Conservation (phyloP, 2,329 filamentous ascomycete species). For the Ophiosphaerella herpotricha region DNA sequence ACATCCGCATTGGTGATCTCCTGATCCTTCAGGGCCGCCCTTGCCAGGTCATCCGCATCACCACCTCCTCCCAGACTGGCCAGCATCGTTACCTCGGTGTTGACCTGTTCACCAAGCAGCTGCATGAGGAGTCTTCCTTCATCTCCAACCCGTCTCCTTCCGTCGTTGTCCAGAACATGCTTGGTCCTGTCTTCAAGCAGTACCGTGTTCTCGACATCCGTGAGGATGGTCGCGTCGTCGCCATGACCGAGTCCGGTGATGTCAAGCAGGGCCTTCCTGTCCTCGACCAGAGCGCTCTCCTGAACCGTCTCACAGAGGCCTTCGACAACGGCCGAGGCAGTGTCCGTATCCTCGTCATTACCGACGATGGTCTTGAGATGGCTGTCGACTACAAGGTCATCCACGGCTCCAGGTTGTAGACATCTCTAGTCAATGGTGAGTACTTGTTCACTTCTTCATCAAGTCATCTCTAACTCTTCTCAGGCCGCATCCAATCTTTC, state of each 20-base stretch:
- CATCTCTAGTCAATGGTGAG: conserved; percentile 38
- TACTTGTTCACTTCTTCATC: background rate
- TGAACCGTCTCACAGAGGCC: conserved; percentile 75
- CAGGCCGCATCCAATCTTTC: conserved; percentile 36
- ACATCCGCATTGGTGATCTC: conserved; percentile 98
- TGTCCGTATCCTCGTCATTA: conserved; percentile 94
- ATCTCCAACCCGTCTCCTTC: conserved; percentile 96
- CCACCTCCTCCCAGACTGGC: conserved; percentile 93
- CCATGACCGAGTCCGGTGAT: conserved; percentile 98
- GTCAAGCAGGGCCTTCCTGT: conserved; percentile 95
- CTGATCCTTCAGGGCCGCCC: conserved; percentile 98
- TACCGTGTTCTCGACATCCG: conserved; percentile 98
- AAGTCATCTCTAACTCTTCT: conserved; percentile 15
- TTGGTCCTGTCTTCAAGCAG: conserved; percentile 99
- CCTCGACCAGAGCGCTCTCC: conserved; percentile 92
- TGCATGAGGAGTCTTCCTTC: conserved; percentile 98
- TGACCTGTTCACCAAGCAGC: conserved; percentile 99
- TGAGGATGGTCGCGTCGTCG: conserved; percentile 78
- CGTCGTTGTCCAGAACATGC: conserved; percentile 99
- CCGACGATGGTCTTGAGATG: conserved; percentile 89
- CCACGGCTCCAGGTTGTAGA: conserved; percentile 72
- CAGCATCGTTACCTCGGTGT: conserved; percentile 99
- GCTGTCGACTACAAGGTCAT: conserved; percentile 99
- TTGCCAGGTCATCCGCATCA: conserved; percentile 99
- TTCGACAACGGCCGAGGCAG: conserved; percentile 92